Percentiles rank a stretch among this genome's conserved stretches.
Evolutionary conservation across 106 monocot genomes (phyloP).

Genomic region (Dendrobium officinale): DNA sequence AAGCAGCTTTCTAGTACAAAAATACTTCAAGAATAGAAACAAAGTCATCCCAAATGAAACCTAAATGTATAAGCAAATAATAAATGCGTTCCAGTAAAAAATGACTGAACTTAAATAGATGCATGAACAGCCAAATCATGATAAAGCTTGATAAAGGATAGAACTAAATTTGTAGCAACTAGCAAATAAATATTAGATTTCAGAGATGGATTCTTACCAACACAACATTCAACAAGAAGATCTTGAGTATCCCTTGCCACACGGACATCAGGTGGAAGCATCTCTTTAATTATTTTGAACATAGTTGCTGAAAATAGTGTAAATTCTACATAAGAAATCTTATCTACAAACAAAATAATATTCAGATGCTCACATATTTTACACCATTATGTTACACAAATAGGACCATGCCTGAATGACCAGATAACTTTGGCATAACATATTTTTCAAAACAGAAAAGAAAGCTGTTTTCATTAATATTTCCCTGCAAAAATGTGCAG

Average conservation of each 20-base stretch:
- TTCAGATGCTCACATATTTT: not conserved
- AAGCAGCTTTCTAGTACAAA: too few species aligned
- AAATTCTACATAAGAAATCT: not conserved
- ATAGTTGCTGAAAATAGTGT: conserved; percentile 67
- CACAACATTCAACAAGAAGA: conserved; percentile 97
- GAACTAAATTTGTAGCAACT: not conserved
- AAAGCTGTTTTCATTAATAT: not conserved
- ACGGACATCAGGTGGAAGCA: conserved; percentile 96
- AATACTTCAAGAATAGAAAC: too few species aligned
- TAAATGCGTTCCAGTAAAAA: not conserved
- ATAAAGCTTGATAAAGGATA: not conserved
- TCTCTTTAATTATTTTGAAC: conserved; percentile 97
- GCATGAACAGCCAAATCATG: not conserved
- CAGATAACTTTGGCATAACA: not conserved
- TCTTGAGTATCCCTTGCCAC: conserved; percentile 96
- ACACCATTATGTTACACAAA: not conserved
- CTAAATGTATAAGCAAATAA: too few species aligned
- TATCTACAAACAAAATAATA: not conserved
- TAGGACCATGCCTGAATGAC: not conserved
- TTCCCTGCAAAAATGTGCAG: not conserved
- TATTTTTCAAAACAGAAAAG: not conserved
- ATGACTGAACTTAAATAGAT: not conserved
- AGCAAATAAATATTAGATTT: not conserved
- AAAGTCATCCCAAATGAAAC: too few species aligned
- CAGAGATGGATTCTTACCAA: conserved; percentile 40